These are phyloP conservation scores for Suillus americanus DNA, from an alignment of 768 basidiomycete genomes.

Conservation along the genomic window DNA sequence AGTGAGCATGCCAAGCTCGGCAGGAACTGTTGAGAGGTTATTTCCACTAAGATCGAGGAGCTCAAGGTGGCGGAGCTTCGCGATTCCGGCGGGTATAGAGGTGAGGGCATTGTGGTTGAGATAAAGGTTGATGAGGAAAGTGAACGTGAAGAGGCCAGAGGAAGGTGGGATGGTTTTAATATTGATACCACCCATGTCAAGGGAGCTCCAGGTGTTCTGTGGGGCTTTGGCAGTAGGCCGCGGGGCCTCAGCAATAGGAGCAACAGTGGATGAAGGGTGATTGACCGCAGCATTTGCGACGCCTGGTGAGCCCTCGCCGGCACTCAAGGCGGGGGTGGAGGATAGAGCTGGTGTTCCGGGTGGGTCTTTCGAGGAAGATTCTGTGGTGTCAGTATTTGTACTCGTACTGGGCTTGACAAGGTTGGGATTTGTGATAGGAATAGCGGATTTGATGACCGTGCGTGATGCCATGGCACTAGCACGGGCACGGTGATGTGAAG, in stretches of 20 bases:
- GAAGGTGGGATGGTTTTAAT: conserved; percentile 85
- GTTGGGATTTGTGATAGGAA: conserved; percentile 92
- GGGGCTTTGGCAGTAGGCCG: conserved; percentile 68
- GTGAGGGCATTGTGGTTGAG: conserved; percentile 92
- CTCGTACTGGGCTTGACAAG: conserved; percentile 45
- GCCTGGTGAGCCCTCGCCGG: conserved; percentile 36
- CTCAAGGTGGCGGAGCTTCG: conserved; percentile 81
- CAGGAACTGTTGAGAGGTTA: conserved; percentile 70
- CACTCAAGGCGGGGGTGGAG: conserved; percentile 28
- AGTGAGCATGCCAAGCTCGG: conserved; percentile 89
- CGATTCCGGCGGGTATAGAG: conserved; percentile 77
- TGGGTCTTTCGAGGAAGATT: conserved; percentile 24
- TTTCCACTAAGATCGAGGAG: conserved; percentile 93
- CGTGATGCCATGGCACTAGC: conserved; percentile 94
- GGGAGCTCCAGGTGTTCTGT: conserved; percentile 80
- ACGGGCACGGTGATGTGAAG: conserved; percentile 92
- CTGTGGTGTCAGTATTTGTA: conserved; percentile 22
- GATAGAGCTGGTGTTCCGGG: conserved; percentile 29
- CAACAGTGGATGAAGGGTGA: conserved; percentile 76
- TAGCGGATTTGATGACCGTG: conserved; percentile 81
- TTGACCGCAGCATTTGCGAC: conserved; percentile 37
- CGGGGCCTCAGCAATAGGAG: conserved; percentile 67
- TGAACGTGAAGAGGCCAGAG: conserved; percentile 79
- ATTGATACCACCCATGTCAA: conserved; percentile 95
- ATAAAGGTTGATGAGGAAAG: conserved; percentile 92